Evolutionary conservation across 768 basidiomycete genomes (phyloP).

Genomic region (Pisolithus sp.): DNA sequence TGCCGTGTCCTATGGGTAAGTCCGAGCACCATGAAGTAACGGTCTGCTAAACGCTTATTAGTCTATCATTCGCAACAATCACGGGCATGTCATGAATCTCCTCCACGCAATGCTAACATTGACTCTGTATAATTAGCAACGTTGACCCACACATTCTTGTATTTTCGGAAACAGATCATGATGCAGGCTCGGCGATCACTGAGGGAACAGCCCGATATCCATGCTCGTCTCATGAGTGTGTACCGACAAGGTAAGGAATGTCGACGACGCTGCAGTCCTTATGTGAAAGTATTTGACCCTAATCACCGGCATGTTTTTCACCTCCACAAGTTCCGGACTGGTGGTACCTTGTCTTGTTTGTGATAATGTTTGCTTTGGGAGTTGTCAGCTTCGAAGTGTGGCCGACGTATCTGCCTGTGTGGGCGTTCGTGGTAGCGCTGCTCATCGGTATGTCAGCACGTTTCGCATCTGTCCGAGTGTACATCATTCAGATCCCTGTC

Average conservation of each 20-base stretch:
- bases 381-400: constrained; percentile 66
- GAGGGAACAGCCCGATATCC: constrained; percentile 77
- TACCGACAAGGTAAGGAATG: constrained; percentile 43
- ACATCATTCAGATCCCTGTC: constrained; percentile 1
- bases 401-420: constrained; percentile 69
- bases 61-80: constrained; percentile 75
- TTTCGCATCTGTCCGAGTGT: background rate
- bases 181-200: constrained; percentile 61
- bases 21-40: background rate
- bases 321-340: constrained; percentile 60
- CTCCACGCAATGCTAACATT: background rate
- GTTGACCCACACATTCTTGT: constrained; percentile 37
- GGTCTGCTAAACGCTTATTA: constrained; percentile 40
- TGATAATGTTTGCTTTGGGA: constrained; percentile 65
- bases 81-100: constrained; percentile 41
- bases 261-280: too few relatives aligned
- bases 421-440: constrained; percentile 60
- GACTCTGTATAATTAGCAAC: constrained; percentile 13
- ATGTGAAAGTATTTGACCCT: too few relatives aligned
- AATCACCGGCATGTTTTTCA: background rate
- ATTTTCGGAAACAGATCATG: constrained; percentile 77
- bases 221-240: constrained; percentile 71
- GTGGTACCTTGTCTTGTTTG: constrained; percentile 74
- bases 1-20: constrained; percentile 27
- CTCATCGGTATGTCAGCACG: constrained; percentile 28